Conservation (phyloP, 2,329 filamentous ascomycete species). For the Xylaria sp. region DNA sequence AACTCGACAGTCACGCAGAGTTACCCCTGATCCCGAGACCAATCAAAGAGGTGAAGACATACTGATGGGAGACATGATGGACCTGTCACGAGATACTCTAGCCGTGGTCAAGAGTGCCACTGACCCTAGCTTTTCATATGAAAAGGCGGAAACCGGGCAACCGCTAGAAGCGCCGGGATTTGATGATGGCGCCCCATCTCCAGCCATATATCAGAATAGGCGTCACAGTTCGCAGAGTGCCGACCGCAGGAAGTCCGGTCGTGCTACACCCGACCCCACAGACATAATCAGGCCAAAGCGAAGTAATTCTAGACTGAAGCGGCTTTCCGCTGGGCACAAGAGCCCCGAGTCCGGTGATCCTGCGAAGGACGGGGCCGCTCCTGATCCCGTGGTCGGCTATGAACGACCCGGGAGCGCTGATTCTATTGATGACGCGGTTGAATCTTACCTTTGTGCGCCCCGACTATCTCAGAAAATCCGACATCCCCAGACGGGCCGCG, state of each 20-base stretch:
- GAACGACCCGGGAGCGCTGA: slow-evolving; percentile 80
- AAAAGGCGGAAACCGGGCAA: slow-evolving; percentile 32
- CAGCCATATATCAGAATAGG: slow-evolving; percentile 67
- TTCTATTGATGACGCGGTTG: slow-evolving; percentile 86
- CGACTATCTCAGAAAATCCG: slow-evolving; percentile 86
- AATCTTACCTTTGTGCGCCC: slow-evolving; percentile 81
- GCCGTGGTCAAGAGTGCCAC: slow-evolving; percentile 30
- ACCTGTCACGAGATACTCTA: slow-evolving; percentile 31
- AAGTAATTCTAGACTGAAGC: slow-evolving; percentile 63
- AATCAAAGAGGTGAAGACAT: slow-evolving; percentile 38
- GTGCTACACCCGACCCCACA: slow-evolving; percentile 53
- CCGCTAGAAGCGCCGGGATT: slow-evolving; percentile 41
- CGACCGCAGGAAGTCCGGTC: slow-evolving; percentile 53
- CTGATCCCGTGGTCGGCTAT: slow-evolving; percentile 59
- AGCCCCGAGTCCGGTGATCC: slow-evolving; percentile 40
- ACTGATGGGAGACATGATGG: slow-evolving; percentile 40
- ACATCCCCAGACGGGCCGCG: slow-evolving; percentile 82
- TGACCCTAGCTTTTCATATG: slow-evolving; percentile 33
- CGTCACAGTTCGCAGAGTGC: slow-evolving; percentile 56
- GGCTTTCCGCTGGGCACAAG: slow-evolving; percentile 56
- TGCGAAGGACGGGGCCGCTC: slow-evolving; percentile 39
- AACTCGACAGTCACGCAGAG: slow-evolving; percentile 35
- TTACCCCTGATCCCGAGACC: slow-evolving; percentile 31
- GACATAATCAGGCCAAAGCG: slow-evolving; percentile 57
- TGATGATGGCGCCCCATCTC: slow-evolving; percentile 73